A percentile compares a stretch with the other conserved stretches of the same genome.
Evolutionary conservation across 805 yeast genomes (phyloP).

Genomic region (Candida tammaniensis): DNA sequence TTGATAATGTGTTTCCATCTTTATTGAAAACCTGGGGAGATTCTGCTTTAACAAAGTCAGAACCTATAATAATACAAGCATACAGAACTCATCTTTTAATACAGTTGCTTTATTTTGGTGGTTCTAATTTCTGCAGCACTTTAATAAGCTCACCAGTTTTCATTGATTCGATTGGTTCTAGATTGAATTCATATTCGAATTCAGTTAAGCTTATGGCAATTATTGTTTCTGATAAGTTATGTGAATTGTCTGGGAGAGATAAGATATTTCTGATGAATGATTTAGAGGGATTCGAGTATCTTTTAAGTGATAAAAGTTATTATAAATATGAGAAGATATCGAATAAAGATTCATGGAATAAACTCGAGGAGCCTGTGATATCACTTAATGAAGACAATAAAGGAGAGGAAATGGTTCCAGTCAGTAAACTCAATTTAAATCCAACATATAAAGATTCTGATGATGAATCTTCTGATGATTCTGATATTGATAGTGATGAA

Average conservation of each 20-base stretch:
- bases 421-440: not conserved
- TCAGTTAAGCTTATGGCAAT: slow-evolving; percentile 53
- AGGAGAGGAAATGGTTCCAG: not conserved
- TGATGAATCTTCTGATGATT: slow-evolving; percentile 15
- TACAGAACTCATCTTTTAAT: slow-evolving; percentile 47
- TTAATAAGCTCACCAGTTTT: slow-evolving; percentile 40
- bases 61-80: slow-evolving; percentile 45
- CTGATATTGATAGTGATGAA: slow-evolving; percentile 47
- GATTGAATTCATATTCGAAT: slow-evolving; percentile 49
- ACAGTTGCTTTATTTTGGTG: slow-evolving; percentile 24
- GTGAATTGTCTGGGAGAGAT: slow-evolving; percentile 27
- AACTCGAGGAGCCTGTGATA: slow-evolving; percentile 4
- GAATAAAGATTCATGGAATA: slow-evolving; percentile 7
- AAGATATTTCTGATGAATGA: slow-evolving; percentile 25
- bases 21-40: slow-evolving; percentile 21
- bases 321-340: not conserved
- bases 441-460: slow-evolving; percentile 14
- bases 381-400: not conserved
- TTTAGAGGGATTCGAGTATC: slow-evolving; percentile 9
- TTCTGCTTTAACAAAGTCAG: slow-evolving; percentile 30
- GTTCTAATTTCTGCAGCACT: slow-evolving; percentile 15
- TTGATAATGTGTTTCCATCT: slow-evolving; percentile 3
- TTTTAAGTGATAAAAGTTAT: slow-evolving; percentile 1
- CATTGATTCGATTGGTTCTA: slow-evolving; percentile 49
- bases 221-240: slow-evolving; percentile 51